Evolutionary conservation across 1,284 basidiomycete species (phyloP), one percentile per base, ranked within the genome.

Genomic region (Wallemia mellicola): DNA sequence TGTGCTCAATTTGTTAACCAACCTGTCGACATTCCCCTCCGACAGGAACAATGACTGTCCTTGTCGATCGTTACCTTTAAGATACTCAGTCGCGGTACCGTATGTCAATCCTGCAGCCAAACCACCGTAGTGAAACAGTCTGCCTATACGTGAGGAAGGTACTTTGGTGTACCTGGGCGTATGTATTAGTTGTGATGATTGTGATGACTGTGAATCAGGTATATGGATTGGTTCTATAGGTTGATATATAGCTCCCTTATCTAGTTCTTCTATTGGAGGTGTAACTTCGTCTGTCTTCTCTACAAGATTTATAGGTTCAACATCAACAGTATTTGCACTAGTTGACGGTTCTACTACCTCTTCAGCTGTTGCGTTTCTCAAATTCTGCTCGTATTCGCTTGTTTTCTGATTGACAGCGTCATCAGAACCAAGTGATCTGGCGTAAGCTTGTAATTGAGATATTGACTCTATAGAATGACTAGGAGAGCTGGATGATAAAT

Each of bases 81-180:
- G 61, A 1, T 71, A 68, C 63, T 75, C 74, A 0, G 71, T 67
- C 0, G 73, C 74, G 1, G 74, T 73, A 3, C 73, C 73, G 22
- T 69, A 65, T 1, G 69, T 68, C 19, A 74, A 63, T 0, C 71
- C 71, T 0, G 71, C 71, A 0, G 69, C 71, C 9, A 71, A 80
- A 38, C 87, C 85, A 66, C 89, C 89, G 63, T 95, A 94, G 66
- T 95, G 89, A 64, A 94, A 84, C 14, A 94, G 67, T 19, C 89
- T 76, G 1, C 85, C 88, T 24, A 94, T 75, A 3, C 82, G 77
- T 0, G 87, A 91, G 0, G 86, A 84, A 7, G 89, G 89, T 0
- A 94, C 87, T 65, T 77, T 81, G 1, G 85, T 48, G 38, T 48
- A 48, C 14, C 38, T n/a, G n/a, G n/a, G n/a, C n/a, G n/a, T n/a